These are phyloP conservation scores for Lactarius tabidus DNA, from an alignment of 768 basidiomycete genomes.

Conservation along the genomic window DNA sequence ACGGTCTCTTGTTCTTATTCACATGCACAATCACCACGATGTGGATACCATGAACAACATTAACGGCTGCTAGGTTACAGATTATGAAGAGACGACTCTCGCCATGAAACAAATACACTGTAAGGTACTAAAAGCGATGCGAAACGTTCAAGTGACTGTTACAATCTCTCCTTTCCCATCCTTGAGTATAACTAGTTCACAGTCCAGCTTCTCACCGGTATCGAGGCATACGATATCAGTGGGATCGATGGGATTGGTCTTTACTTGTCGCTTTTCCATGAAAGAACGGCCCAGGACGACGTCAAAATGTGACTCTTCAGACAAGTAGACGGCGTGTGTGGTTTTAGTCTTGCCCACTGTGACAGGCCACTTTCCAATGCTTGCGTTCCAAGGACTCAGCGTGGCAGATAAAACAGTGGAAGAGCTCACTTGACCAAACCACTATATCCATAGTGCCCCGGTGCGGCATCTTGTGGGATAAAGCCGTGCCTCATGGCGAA, in stretches of 20 bases:
- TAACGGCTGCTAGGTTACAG: conserved; percentile 13
- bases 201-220: conserved; percentile 86
- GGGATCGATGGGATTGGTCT: conserved; percentile 75
- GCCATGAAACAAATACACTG: conserved; percentile 7
- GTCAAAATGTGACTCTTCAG: conserved; percentile 95
- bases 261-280: conserved; percentile 72
- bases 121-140: background rate
- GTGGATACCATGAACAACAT: background rate
- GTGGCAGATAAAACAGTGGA: conserved; percentile 2
- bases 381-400: conserved; percentile 20
- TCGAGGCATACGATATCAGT: conserved; percentile 92
- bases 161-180: conserved; percentile 90
- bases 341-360: conserved; percentile 47
- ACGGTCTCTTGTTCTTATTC: background rate
- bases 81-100: conserved; percentile 6
- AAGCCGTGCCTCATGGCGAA: conserved; percentile 88
- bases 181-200: conserved; percentile 87
- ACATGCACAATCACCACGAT: background rate
- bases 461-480: conserved; percentile 80
- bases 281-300: conserved; percentile 89
- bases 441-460: conserved; percentile 91
- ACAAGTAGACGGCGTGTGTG: conserved; percentile 67
- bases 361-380: conserved; percentile 83
- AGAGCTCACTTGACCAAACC: conserved; percentile 62
- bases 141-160: conserved; percentile 60